A percentile compares a stretch with the other conserved stretches of the same genome.
These are phyloP conservation scores for Gliomastix tumulicola DNA, from an alignment of 2,329 filamentous ascomycete genomes.

Conservation along the genomic window DNA sequence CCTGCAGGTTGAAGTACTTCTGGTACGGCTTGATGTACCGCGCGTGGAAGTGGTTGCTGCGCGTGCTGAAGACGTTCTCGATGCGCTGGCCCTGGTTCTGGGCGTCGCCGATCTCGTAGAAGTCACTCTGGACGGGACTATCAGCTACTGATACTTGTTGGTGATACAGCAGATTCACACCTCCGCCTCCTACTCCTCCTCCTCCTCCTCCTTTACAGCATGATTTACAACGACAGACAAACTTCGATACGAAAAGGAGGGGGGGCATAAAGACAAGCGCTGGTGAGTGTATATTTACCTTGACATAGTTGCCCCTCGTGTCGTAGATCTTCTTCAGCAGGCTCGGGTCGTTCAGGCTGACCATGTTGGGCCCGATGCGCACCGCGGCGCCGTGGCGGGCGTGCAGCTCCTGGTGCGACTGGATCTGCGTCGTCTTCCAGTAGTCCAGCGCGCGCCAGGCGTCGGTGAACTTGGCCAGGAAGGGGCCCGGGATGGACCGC, in stretches of 20 bases:
- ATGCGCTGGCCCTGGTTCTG: conserved; percentile 8
- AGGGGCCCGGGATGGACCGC: conserved; percentile 6
- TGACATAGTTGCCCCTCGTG: conserved; percentile 8
- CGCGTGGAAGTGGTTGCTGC: conserved; percentile 7
- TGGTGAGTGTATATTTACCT: no score
- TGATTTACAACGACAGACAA: no score
- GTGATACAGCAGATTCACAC: no score
- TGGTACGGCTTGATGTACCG: conserved; percentile 6
- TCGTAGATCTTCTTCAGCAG: conserved; percentile 10
- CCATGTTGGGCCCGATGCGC: conserved; percentile 8
- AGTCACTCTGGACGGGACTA: conserved; percentile 10
- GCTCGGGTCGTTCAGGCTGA: conserved; percentile 9
- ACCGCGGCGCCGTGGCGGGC: conserved; percentile 9
- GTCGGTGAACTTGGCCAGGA: conserved; percentile 8
- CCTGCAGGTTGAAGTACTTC: no score
- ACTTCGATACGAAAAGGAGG: no score
- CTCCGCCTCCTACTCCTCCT: no score
- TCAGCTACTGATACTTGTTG: no score
- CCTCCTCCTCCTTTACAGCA: no score
- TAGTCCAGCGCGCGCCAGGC: conserved; percentile 6
- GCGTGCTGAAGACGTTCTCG: conserved; percentile 12
- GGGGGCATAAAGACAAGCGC: no score
- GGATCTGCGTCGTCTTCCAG: background rate
- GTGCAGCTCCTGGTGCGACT: conserved; percentile 6
- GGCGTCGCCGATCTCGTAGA: conserved; percentile 10